Percentiles rank a stretch among this genome's conserved stretches.
These are phyloP conservation scores for Gossypium rotundifolium DNA, from an alignment of 345 rosid genomes.

Conservation along the genomic window DNA sequence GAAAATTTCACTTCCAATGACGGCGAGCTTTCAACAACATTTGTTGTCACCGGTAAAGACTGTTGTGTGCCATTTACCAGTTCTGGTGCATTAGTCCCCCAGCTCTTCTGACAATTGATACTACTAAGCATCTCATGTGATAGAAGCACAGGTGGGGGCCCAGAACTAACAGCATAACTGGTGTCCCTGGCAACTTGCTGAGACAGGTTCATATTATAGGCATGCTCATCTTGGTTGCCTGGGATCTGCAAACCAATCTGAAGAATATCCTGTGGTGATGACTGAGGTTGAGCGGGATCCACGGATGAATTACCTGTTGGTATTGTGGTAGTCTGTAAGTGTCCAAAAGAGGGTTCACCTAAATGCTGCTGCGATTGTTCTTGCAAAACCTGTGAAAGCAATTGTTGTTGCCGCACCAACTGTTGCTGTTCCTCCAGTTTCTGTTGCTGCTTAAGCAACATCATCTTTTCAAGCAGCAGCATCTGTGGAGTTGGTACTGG, in stretches of 20 bases:
- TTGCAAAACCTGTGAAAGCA: constrained; percentile 67
- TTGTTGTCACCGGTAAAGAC: constrained; percentile 23
- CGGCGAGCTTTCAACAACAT: constrained; percentile 27
- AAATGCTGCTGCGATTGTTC: constrained; percentile 52
- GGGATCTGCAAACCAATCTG: constrained; percentile 50
- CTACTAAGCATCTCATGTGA: constrained; percentile 51
- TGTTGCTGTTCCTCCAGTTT: constrained; percentile 83
- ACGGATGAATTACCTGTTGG: constrained; percentile 29
- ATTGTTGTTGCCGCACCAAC: constrained; percentile 67
- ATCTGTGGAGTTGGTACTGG: constrained; percentile 64
- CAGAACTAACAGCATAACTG: constrained; percentile 34
- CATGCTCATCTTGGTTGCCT: constrained; percentile 35
- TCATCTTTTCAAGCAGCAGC: constrained; percentile 53
- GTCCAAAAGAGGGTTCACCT: constrained; percentile 55
- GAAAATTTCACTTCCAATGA: constrained; percentile 28
- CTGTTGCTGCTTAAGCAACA: constrained; percentile 73
- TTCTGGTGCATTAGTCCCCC: constrained; percentile 33
- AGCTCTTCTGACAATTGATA: constrained; percentile 29
- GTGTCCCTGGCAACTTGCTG: constrained; percentile 32
- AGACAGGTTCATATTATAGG: constrained; percentile 37
- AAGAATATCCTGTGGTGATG: constrained; percentile 39
- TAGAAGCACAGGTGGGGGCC: constrained; percentile 29
- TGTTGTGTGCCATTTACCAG: constrained; percentile 29
- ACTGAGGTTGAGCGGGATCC: constrained; percentile 49
- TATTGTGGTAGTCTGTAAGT: constrained; percentile 36